A percentile compares a stretch with the other conserved stretches of the same genome.
Evolutionary conservation across 2,329 filamentous ascomycete species (phyloP).

Genomic region (Atkinsonella texensis): DNA sequence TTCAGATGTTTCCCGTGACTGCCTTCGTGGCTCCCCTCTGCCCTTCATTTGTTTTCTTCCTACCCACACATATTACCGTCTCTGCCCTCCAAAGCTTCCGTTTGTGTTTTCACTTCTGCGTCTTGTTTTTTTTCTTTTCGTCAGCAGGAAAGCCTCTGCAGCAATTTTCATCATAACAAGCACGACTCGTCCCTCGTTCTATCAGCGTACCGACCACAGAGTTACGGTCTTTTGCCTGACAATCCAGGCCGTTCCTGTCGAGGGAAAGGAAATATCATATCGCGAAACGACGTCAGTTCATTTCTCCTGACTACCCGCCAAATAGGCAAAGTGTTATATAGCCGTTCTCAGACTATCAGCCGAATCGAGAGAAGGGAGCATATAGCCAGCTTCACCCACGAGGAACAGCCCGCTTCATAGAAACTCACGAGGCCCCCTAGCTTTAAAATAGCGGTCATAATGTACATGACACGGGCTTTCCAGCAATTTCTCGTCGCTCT

Average conservation of each 20-base stretch:
- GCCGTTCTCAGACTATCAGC: no score
- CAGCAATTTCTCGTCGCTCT: constrained; percentile 37
- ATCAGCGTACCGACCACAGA: no score
- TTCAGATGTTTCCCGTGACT: background rate
- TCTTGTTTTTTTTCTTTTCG: background rate
- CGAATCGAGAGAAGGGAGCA: no score
- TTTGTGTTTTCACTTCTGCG: background rate
- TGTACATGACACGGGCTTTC: constrained; percentile 35
- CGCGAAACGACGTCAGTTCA: no score
- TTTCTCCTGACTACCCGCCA: no score
- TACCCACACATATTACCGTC: background rate
- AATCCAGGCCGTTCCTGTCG: no score
- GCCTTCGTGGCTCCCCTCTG: background rate
- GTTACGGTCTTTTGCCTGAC: no score
- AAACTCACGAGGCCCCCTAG: no score
- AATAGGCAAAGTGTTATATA: no score
- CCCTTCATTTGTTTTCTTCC: constrained; percentile 1
- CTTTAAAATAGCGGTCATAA: constrained; percentile 12
- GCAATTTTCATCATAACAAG: background rate
- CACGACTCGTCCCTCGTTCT: no score
- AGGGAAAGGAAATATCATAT: no score
- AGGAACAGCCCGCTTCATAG: background rate
- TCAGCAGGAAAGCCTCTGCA: background rate
- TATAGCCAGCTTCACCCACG: background rate
- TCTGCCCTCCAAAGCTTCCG: background rate